A percentile compares a stretch with the other conserved stretches of the same genome.
Evolutionary conservation across 139 green algal species (phyloP).

Genomic region (Chlorella sp.): DNA sequence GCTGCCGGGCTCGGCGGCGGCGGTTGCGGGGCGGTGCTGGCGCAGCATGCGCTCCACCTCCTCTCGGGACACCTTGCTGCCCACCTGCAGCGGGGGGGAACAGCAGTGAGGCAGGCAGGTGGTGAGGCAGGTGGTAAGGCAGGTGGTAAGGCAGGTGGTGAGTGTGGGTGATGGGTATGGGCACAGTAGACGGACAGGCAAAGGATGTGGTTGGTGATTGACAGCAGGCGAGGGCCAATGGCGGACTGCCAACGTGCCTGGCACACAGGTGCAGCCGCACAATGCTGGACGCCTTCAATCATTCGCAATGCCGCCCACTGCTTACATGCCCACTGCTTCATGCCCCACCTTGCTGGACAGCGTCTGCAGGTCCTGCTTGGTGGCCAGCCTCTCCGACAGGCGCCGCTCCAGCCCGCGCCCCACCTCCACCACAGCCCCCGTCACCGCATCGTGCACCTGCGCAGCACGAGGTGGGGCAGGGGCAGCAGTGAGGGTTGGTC

Average conservation of each 20-base stretch:
- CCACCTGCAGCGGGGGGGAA: neutral
- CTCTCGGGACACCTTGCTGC: constrained; percentile 24
- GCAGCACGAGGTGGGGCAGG: neutral
- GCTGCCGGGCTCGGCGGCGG: neutral
- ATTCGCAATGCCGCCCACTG: too few relatives aligned
- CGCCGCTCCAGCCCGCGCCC: constrained; percentile 4
- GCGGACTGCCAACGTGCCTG: neutral
- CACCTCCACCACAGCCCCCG: constrained; percentile 1
- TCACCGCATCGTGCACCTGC: constrained; percentile 18
- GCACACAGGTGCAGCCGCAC: neutral
- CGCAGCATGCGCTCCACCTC: constrained; percentile 28
- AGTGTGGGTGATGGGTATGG: neutral
- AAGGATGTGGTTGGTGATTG: neutral
- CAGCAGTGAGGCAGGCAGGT: neutral
- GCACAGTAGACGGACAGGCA: neutral
- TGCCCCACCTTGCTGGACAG: constrained; percentile 12
- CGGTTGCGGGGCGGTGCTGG: neutral
- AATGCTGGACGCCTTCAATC: neutral
- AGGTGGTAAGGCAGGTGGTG: neutral
- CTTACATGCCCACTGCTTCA: too few relatives aligned
- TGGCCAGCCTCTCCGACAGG: constrained; percentile 19
- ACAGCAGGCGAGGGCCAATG: neutral
- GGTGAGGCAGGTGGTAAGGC: neutral
- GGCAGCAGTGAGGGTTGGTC: too few relatives aligned
- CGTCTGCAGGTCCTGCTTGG: constrained; percentile 26